Conservation (phyloP, 2,329 filamentous ascomycete species). For the Colletotrichum eleusines region DNA sequence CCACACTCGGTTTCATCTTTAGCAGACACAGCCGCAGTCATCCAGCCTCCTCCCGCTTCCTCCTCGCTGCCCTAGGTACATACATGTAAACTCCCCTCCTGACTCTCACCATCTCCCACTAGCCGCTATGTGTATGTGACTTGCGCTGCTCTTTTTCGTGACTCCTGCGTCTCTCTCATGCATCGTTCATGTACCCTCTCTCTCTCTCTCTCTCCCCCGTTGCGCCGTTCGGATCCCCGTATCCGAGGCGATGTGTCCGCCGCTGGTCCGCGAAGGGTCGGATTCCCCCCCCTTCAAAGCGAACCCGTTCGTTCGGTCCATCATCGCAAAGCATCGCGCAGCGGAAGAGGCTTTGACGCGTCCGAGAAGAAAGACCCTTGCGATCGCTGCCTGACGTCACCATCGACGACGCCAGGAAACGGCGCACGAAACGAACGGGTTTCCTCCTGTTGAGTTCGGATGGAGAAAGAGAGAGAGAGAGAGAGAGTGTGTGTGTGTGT, state of each 20-base stretch:
- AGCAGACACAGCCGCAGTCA: conserved; percentile 23
- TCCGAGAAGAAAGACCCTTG: background rate
- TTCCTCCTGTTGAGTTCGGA: background rate
- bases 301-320: background rate
- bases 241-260: conserved; percentile 7
- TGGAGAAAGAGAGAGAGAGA: too few relatives aligned
- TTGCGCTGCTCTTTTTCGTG: background rate
- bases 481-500: too few relatives aligned
- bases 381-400: conserved; percentile 28
- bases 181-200: background rate
- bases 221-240: conserved; percentile 21
- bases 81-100: background rate
- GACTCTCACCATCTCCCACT: background rate
- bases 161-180: background rate
- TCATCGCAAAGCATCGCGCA: background rate
- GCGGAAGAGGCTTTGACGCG: background rate
- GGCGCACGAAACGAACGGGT: background rate
- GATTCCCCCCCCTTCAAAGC: background rate
- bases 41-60: conserved; percentile 13
- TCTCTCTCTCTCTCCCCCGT: conserved; percentile 3
- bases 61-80: background rate
- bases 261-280: background rate
- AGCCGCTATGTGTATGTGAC: too few relatives aligned
- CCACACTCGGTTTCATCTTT: conserved; percentile 22
- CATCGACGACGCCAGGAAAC: conserved; percentile 1